phyloP scores from a whole-genome alignment of 1,139 yeast genomes.

The Groenewaldozyma sp. region DNA sequence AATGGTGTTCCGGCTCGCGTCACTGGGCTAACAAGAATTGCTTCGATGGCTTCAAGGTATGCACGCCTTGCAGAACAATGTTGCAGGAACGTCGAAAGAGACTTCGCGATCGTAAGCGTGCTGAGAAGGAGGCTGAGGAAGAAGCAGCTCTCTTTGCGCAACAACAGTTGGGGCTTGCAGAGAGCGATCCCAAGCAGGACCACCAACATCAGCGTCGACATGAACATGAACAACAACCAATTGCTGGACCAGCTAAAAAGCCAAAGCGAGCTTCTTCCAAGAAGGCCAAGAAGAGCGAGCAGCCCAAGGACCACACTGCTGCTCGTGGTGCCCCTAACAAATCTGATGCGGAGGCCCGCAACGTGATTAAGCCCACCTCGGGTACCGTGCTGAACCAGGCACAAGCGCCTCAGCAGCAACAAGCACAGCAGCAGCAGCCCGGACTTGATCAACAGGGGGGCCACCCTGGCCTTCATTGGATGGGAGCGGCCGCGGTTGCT shows the following conservation, averaged over 20 bases:
- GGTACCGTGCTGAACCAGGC: too few relatives aligned
- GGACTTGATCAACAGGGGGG: too few relatives aligned
- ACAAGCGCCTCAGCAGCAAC: too few relatives aligned
- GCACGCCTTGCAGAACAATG: conserved; percentile 4
- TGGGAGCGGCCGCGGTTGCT: too few relatives aligned
- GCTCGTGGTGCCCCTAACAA: too few relatives aligned
- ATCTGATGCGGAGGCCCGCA: too few relatives aligned
- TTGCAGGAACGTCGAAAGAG: conserved; percentile 3
- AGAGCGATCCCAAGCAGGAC: background rate
- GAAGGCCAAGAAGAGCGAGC: background rate
- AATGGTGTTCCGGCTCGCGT: conserved; percentile 7
- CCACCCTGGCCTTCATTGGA: too few relatives aligned
- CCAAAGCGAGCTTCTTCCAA: too few relatives aligned
- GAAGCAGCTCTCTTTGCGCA: background rate
- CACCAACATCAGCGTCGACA: background rate
- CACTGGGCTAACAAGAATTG: conserved; percentile 3
- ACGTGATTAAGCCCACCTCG: too few relatives aligned
- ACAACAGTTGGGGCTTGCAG: background rate
- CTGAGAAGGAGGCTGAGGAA: background rate
- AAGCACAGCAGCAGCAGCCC: too few relatives aligned
- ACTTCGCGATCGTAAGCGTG: background rate
- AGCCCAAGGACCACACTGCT: background rate
- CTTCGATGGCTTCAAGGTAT: conserved; percentile 7
- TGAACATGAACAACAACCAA: background rate
- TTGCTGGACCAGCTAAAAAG: too few relatives aligned